phyloP scores from a whole-genome alignment of 306 rosid genomes.

The Acacia crassicarpa region DNA sequence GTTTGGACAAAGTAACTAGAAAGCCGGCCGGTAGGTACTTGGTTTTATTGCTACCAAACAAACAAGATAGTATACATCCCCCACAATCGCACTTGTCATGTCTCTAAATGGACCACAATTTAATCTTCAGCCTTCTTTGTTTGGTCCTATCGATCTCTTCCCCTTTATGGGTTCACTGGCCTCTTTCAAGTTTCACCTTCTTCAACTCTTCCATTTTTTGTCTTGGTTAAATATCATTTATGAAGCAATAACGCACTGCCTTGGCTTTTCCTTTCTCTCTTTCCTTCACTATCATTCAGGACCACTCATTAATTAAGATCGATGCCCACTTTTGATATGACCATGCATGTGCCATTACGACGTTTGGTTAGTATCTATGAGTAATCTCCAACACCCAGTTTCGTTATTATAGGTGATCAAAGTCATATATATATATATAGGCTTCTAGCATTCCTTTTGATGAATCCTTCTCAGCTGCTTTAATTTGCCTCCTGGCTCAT shows the following conservation, averaged over 20 bases:
- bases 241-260: neutral
- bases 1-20: slow-evolving; percentile 1
- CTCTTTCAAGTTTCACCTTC: neutral
- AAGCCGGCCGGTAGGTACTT: neutral
- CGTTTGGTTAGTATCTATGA: neutral
- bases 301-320: slow-evolving; percentile 23
- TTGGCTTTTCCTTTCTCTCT: neutral
- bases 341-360: slow-evolving; percentile 26
- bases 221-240: slow-evolving; percentile 14
- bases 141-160: slow-evolving; percentile 8
- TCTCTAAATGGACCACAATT: slow-evolving; percentile 35
- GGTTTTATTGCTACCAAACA: neutral
- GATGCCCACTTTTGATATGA: neutral
- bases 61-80: neutral
- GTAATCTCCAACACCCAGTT: neutral
- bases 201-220: slow-evolving; percentile 13
- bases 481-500: neutral
- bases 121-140: neutral
- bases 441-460: neutral
- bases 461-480: neutral
- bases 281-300: slow-evolving; percentile 11
- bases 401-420: neutral
- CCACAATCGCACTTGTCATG: slow-evolving; percentile 12
- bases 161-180: neutral
- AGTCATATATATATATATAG: neutral